phyloP scores from a whole-genome alignment of 192 early-diverging fungal genomes.

The Anaeromyces robustus region DNA sequence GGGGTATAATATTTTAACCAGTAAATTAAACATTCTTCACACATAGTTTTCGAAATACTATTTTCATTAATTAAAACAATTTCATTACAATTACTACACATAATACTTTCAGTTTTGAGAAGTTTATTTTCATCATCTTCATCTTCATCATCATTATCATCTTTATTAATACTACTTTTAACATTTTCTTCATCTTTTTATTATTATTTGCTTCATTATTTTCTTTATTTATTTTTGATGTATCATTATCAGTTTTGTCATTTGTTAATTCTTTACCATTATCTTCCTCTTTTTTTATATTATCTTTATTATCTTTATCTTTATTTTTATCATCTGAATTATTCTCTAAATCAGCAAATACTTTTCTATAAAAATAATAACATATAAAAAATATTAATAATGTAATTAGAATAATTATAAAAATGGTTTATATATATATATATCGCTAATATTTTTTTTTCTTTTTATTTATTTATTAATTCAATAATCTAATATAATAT shows the following conservation, averaged over 20 bases:
- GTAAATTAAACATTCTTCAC: conserved; percentile 33
- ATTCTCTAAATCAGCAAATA: background rate
- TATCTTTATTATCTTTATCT: background rate
- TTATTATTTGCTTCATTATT: conserved; percentile 15
- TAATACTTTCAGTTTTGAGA: conserved; percentile 10
- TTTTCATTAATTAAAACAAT: conserved; percentile 19
- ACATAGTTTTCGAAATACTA: conserved; percentile 16
- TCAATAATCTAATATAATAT: too few relatives aligned
- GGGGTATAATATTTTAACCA: conserved; percentile 37
- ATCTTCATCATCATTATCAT: conserved; percentile 6
- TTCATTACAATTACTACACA: conserved; percentile 21
- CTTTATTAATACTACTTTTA: conserved; percentile 10
- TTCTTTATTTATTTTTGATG: too few relatives aligned
- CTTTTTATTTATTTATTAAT: too few relatives aligned
- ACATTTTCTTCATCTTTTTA: conserved; percentile 18
- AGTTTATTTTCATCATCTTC: conserved; percentile 21
- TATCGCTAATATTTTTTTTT: too few relatives aligned
- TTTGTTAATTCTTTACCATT: background rate
- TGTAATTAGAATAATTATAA: too few relatives aligned
- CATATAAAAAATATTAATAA: too few relatives aligned
- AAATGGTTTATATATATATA: too few relatives aligned
- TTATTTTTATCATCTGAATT: background rate
- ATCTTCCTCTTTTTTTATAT: background rate
- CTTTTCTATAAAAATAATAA: background rate
- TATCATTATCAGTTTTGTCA: too few relatives aligned